Percentiles rank a stretch among this genome's conserved stretches.
Conservation (phyloP, 2,329 filamentous ascomycete species). For the Penicillium olsonii region DNA sequence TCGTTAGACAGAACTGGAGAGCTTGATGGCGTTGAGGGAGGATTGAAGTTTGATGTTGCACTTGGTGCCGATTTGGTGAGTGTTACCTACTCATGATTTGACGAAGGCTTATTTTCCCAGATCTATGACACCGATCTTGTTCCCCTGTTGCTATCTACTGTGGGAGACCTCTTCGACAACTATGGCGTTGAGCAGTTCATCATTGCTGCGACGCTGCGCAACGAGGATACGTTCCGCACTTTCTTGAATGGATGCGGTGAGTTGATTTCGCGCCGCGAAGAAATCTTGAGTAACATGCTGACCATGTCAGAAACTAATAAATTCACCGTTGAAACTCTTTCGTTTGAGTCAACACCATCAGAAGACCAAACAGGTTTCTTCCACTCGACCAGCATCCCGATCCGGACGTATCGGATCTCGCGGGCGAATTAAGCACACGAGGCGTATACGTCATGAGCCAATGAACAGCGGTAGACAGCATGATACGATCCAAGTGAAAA, state of each 20-base stretch:
- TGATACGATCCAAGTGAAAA: conserved; percentile 1
- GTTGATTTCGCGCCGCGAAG: conserved; percentile 24
- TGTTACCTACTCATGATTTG: background rate
- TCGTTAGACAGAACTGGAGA: conserved; percentile 22
- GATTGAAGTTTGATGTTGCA: conserved; percentile 39
- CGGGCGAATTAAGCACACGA: conserved; percentile 7
- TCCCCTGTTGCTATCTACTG: conserved; percentile 57
- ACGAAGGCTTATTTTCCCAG: conserved; percentile 38
- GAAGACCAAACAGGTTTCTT: conserved; percentile 51
- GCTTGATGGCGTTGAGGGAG: conserved; percentile 5
- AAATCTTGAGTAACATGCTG: background rate
- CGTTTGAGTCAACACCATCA: conserved; percentile 45
- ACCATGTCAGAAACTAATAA: conserved; percentile 30
- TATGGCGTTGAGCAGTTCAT: conserved; percentile 55
- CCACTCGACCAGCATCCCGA: conserved; percentile 44
- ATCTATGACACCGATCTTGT: conserved; percentile 63
- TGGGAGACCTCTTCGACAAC: conserved; percentile 58
- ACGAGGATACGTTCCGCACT: conserved; percentile 61
- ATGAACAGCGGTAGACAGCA: conserved; percentile 2
- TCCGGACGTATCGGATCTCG: conserved; percentile 39
- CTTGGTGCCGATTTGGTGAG: conserved; percentile 46
- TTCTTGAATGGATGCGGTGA: conserved; percentile 61
- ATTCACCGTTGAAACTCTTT: conserved; percentile 41
- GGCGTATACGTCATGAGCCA: conserved; percentile 2
- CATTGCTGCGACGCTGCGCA: conserved; percentile 63